Percentiles rank a stretch among this genome's conserved stretches.
phyloP scores from a whole-genome alignment of 2,329 filamentous ascomycete species.

The Fusarium devonianum region DNA sequence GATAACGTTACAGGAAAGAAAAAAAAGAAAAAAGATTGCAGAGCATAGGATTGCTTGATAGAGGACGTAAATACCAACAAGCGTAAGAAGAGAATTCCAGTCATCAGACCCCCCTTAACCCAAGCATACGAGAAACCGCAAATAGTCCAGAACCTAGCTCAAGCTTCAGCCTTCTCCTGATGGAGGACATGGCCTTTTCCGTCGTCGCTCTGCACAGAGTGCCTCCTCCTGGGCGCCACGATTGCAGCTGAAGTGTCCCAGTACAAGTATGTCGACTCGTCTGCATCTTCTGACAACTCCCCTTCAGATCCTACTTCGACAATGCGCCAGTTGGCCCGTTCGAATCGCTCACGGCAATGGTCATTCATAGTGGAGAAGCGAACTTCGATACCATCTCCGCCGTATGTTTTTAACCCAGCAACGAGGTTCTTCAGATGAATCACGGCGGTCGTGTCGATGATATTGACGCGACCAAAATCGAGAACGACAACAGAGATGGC shows the following conservation, averaged over 20 bases:
- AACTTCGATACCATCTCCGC: constrained; percentile 54
- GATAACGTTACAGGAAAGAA: too few relatives aligned
- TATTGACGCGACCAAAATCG: constrained; percentile 59
- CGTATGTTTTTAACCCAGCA: constrained; percentile 57
- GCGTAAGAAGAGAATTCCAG: too few relatives aligned
- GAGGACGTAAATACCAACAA: too few relatives aligned
- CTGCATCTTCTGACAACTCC: constrained; percentile 8
- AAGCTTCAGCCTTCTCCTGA: constrained; percentile 30
- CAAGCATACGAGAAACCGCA: too few relatives aligned
- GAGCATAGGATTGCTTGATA: too few relatives aligned
- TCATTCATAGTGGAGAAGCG: constrained; percentile 57
- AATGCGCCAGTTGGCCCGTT: constrained; percentile 48
- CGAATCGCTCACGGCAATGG: constrained; percentile 50
- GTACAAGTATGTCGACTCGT: constrained; percentile 21
- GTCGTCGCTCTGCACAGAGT: constrained; percentile 16
- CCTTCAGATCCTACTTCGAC: constrained; percentile 16
- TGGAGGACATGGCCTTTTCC: constrained; percentile 23
- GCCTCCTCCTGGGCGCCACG: constrained; percentile 26
- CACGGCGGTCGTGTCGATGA: constrained; percentile 62
- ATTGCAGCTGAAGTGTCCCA: constrained; percentile 27
- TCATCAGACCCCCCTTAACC: too few relatives aligned
- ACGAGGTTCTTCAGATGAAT: constrained; percentile 57
- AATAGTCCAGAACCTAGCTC: neutral
- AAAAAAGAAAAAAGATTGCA: too few relatives aligned
- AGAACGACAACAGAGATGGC: constrained; percentile 58